Conservation (phyloP, 306 rosid species). For the Ammopiptanthus mongolicus region DNA sequence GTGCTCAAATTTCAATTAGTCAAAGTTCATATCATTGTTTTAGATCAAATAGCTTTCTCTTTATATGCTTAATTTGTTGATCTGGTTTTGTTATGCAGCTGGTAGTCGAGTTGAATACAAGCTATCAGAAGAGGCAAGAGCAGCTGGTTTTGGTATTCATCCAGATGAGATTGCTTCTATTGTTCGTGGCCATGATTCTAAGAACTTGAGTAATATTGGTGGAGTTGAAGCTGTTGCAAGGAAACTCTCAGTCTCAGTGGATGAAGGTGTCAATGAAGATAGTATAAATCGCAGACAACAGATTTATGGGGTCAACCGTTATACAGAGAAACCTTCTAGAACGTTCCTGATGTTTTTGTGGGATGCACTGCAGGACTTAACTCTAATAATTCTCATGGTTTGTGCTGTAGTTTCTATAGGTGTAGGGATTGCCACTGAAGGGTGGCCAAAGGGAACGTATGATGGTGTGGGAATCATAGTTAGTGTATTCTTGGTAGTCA, state of each 20-base stretch:
- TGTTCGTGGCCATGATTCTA: conserved; percentile 54
- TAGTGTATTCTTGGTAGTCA: conserved; percentile 71
- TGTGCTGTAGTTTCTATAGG: conserved; percentile 83
- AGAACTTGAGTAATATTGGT: conserved; percentile 42
- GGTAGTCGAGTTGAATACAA: conserved; percentile 46
- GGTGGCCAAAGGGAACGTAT: conserved; percentile 84
- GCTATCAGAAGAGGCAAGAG: conserved; percentile 60
- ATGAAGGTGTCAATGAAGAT: conserved; percentile 53
- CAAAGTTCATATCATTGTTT: background rate
- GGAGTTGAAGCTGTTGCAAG: conserved; percentile 56
- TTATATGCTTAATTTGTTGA: conserved; percentile 8
- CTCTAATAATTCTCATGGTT: conserved; percentile 75
- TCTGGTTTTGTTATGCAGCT: conserved; percentile 51
- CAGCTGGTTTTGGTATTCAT: conserved; percentile 71
- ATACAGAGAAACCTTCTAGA: conserved; percentile 66
- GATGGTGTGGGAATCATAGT: conserved; percentile 90
- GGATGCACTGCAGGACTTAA: conserved; percentile 92
- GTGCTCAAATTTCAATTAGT: conserved; percentile 10
- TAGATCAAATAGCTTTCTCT: conserved; percentile 19
- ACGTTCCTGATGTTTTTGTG: conserved; percentile 67
- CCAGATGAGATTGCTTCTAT: conserved; percentile 85
- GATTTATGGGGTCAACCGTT: conserved; percentile 73
- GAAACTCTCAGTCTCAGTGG: conserved; percentile 45
- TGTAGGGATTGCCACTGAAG: conserved; percentile 86
- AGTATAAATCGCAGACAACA: conserved; percentile 55